phyloP scores from a whole-genome alignment of 1,284 basidiomycete species.

The Tylopilus orsonianus region DNA sequence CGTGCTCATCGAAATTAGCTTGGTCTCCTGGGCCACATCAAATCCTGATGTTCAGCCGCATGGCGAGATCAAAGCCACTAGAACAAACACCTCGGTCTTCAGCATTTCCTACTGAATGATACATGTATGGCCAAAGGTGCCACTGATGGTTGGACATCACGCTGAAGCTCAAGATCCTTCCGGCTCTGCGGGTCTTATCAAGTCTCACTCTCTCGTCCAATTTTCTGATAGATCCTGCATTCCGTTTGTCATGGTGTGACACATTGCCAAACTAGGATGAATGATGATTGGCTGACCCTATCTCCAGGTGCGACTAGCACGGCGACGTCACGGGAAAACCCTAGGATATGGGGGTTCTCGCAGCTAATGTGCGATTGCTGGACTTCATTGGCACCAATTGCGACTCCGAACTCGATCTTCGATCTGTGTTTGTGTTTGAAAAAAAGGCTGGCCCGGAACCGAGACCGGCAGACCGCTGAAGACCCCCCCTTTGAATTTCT shows the following conservation, averaged over 20 bases:
- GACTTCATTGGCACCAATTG: too few relatives aligned
- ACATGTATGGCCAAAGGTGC: not conserved
- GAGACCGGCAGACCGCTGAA: not conserved
- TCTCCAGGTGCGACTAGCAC: not conserved
- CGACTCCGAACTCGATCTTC: slow-evolving; percentile 1
- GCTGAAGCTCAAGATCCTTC: slow-evolving; percentile 24
- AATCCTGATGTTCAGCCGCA: not conserved
- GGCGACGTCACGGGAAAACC: not conserved
- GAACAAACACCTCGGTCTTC: not conserved
- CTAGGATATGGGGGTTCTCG: too few relatives aligned
- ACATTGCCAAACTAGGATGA: not conserved
- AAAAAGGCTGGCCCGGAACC: too few relatives aligned
- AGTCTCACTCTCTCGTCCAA: not conserved
- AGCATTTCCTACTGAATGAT: not conserved
- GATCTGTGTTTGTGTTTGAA: too few relatives aligned
- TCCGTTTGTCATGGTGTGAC: slow-evolving; percentile 3
- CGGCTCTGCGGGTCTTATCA: slow-evolving; percentile 11
- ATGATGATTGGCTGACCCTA: not conserved
- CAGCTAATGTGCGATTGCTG: too few relatives aligned
- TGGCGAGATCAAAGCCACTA: not conserved
- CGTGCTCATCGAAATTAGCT: not conserved
- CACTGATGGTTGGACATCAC: not conserved
- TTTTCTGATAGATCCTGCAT: not conserved
- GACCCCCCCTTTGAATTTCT: slow-evolving; percentile 11
- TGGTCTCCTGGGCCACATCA: not conserved